phyloP scores from a whole-genome alignment of 805 yeast genomes.

The Candida sonorensis region DNA sequence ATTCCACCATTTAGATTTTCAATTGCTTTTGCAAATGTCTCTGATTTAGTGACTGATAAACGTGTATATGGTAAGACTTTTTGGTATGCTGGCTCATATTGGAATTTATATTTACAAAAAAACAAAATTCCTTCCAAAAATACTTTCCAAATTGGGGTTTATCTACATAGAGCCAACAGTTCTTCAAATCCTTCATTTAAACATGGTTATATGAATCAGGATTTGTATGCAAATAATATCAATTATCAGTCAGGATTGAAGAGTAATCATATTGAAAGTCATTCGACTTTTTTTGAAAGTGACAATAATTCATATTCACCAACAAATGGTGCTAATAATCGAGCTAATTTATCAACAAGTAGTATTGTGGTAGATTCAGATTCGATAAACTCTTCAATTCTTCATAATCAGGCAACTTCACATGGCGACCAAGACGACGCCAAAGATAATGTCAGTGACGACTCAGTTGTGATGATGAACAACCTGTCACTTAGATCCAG shows the following conservation, averaged over 20 bases:
- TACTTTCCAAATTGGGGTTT: constrained; percentile 48
- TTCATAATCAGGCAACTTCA: no score
- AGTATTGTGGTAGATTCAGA: no score
- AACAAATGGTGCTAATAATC: background rate
- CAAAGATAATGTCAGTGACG: constrained; percentile 22
- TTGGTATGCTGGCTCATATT: constrained; percentile 58
- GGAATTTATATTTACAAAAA: constrained; percentile 51
- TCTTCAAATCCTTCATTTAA: constrained; percentile 30
- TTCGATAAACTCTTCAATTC: no score
- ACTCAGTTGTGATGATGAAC: constrained; percentile 12
- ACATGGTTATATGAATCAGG: constrained; percentile 34
- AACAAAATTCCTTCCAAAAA: constrained; percentile 31
- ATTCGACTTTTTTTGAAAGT: no score
- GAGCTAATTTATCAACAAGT: no score
- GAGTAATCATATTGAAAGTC: no score
- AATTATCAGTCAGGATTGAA: constrained; percentile 22
- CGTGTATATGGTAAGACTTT: constrained; percentile 45
- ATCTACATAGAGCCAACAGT: constrained; percentile 42
- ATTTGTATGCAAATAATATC: constrained; percentile 25
- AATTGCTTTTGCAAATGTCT: constrained; percentile 42
- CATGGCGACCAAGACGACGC: no score
- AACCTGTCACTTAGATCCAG: constrained; percentile 17
- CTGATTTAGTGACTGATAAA: constrained; percentile 36
- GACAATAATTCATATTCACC: background rate
- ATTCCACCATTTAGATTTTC: constrained; percentile 52